These are phyloP conservation scores for Colletotrichum euphorbiae DNA, from an alignment of 2,329 filamentous ascomycete genomes.

Conservation along the genomic window DNA sequence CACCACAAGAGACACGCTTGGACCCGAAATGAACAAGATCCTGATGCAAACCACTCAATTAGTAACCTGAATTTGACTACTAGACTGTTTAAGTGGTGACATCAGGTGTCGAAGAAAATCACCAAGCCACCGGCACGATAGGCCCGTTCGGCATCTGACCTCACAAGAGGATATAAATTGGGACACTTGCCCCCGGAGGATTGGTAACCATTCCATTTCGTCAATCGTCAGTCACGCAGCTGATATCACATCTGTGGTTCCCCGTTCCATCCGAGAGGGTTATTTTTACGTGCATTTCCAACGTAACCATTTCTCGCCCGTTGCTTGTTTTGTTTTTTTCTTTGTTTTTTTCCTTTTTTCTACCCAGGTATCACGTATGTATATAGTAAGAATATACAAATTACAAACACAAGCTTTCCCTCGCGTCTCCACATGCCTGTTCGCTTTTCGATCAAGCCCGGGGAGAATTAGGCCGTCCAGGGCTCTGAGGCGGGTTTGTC, in stretches of 20 bases:
- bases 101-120: too few relatives aligned
- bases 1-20: constrained; percentile 25
- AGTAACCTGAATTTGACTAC: not conserved
- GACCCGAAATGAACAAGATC: constrained; percentile 25
- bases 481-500: too few relatives aligned
- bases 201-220: constrained; percentile 28
- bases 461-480: too few relatives aligned
- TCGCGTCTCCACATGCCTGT: not conserved
- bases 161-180: constrained; percentile 5
- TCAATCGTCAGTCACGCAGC: not conserved
- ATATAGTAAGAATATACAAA: not conserved
- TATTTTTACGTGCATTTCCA: constrained; percentile 7
- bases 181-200: constrained; percentile 14
- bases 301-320: not conserved
- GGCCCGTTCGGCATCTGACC: not conserved
- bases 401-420: constrained; percentile 12
- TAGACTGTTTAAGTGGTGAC: not conserved
- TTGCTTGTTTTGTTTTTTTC: not conserved
- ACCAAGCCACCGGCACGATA: not conserved
- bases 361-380: constrained; percentile 17
- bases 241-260: constrained; percentile 18
- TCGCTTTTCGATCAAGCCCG: too few relatives aligned
- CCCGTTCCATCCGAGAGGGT: constrained; percentile 15
- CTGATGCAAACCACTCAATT: constrained; percentile 1
- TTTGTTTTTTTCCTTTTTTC: not conserved